A percentile compares a stretch with the other conserved stretches of the same genome.
Conservation (phyloP, 2,329 filamentous ascomycete species). For the Epichloe baconii region DNA sequence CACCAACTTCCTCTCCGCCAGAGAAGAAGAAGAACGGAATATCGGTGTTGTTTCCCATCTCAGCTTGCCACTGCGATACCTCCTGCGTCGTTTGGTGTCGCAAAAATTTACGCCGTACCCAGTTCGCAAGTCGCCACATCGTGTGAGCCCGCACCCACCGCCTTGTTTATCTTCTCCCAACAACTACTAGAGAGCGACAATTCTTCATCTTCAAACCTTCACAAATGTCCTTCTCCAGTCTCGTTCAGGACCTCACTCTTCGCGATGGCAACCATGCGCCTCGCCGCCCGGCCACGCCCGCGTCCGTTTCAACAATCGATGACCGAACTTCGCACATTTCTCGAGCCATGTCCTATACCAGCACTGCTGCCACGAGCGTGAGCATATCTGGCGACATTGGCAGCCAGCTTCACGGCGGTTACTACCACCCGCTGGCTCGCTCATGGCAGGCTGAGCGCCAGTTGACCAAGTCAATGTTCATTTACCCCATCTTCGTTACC, state of each 20-base stretch:
- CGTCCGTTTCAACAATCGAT: slow-evolving; percentile 43
- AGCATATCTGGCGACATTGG: slow-evolving; percentile 65
- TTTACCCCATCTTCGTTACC: slow-evolving; percentile 93
- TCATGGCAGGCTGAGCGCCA: slow-evolving; percentile 77
- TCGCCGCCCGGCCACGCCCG: slow-evolving; percentile 31
- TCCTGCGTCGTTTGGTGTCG: not conserved
- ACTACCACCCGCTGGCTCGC: slow-evolving; percentile 65
- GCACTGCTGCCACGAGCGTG: slow-evolving; percentile 53
- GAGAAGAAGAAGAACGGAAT: no score
- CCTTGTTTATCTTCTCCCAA: not conserved
- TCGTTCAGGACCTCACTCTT: slow-evolving; percentile 51
- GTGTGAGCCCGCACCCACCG: not conserved
- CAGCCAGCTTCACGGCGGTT: slow-evolving; percentile 72
- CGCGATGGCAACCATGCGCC: slow-evolving; percentile 36
- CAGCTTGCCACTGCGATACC: not conserved
- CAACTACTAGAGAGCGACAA: no score
- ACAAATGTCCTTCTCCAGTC: slow-evolving; percentile 56
- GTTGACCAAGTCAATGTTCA: slow-evolving; percentile 94
- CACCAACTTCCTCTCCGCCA: not conserved
- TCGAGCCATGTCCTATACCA: slow-evolving; percentile 51
- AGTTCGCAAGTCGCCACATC: no score
- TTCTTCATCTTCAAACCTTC: not conserved
- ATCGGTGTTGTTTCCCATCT: no score
- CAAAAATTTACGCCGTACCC: not conserved
- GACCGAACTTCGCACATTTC: slow-evolving; percentile 49